Base-by-base conservation (phyloP, 441 rosid species). In the Omphalea diandra region DNA sequence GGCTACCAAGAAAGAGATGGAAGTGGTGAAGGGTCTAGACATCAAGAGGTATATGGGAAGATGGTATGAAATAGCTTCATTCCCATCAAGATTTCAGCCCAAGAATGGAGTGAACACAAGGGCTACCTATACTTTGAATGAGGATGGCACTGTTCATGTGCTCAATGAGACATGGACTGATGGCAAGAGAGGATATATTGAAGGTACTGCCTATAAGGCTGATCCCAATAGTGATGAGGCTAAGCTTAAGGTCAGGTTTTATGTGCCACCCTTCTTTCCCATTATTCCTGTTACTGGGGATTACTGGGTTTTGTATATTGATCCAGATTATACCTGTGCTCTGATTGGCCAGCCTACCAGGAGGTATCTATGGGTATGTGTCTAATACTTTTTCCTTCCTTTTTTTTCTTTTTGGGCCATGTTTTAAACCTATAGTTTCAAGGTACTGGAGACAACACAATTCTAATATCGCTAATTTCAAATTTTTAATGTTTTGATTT, bases 21-120 rank as follows among this genome's bases (percentile, higher is more conserved):
- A 87, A 62, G 97, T 90, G 78, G 97, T 91, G 79, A 87, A 71
- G 71, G 84, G 82, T 0, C 67, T 94, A 9, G 97, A 94, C 73
- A 1, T 91, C 60, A 63, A 80, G 68, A 80, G 94, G n/a, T 94
- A 88, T 83, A 88, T 88, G 96, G 98, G 97, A 4, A 84, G 97
- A 38, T 91, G 97, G 98, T 87, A 94, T 74, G 98, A 94, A 79
- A 88, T 94, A 33, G 97, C 97, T 10, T 88, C 93, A n/a, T 90
- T 90, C 72, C 98, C 96, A 0, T 88, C 98, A 6, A 7, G 36
- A 12, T 83, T 83, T 68, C 98, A 94, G 72, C 97, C 98, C 4
- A 86, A 69, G 71, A 64, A 87, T 78, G 98, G 97, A 4, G 85
- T 0, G 67, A 82, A 91, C 83, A 90, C 97, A 2, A 84, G 97